Evolutionary conservation across 495 filamentous ascomycete species (phyloP).

Genomic region (Pseudoneurospora amorphoporcata): DNA sequence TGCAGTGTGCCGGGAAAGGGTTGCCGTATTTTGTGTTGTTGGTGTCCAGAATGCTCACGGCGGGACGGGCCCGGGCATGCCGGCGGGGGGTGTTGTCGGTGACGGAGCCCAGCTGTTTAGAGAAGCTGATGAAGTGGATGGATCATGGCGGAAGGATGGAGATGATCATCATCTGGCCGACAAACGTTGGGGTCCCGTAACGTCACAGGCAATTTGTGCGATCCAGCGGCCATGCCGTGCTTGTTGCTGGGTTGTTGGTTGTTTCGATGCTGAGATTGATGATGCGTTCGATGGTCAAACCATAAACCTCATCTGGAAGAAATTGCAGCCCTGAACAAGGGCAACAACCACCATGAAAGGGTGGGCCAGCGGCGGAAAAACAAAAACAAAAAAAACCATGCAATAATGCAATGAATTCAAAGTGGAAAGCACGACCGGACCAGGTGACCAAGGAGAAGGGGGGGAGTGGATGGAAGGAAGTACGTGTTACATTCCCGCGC

Average conservation of each 20-base stretch:
- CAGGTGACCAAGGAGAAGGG: not conserved
- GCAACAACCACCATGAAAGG: slow-evolving; percentile 1
- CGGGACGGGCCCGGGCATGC: not conserved
- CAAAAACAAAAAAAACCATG: not conserved
- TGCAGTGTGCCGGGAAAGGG: not conserved
- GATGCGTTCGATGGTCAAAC: not conserved
- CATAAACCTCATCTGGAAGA: slow-evolving; percentile 2
- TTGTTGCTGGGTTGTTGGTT: not conserved
- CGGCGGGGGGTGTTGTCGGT: not conserved
- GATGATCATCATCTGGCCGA: not conserved
- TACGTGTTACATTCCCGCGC: not conserved
- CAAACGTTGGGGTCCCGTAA: not conserved
- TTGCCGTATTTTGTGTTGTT: not conserved
- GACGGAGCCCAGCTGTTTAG: not conserved
- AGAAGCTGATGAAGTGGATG: not conserved
- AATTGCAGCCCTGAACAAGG: slow-evolving; percentile 4
- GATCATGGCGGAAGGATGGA: not conserved
- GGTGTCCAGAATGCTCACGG: not conserved
- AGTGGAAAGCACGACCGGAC: not conserved
- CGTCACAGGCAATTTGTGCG: not conserved
- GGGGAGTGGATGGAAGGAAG: not conserved
- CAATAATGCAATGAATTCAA: not conserved
- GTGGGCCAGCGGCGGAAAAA: slow-evolving; percentile 3
- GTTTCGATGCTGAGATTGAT: not conserved
- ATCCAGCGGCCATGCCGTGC: not conserved